Percentiles rank a stretch among this genome's conserved stretches.
Evolutionary conservation across 768 basidiomycete species (phyloP).

Genomic region (Auricularia cornea): DNA sequence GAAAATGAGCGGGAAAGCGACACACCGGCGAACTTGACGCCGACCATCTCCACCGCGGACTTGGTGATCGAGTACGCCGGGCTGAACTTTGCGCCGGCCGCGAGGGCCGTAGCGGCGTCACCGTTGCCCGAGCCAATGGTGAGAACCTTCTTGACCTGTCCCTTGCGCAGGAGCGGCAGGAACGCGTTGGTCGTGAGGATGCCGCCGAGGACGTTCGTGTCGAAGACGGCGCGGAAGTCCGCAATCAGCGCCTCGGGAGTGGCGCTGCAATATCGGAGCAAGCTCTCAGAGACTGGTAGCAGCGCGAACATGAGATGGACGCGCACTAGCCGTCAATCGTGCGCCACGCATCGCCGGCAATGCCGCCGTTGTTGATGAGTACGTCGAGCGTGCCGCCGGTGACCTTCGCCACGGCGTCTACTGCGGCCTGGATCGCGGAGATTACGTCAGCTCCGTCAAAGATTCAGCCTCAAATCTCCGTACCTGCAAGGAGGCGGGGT

Average conservation of each 20-base stretch:
- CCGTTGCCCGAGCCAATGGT: conserved; percentile 5
- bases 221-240: background rate
- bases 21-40: conserved; percentile 5
- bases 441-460: no score
- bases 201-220: conserved; percentile 14
- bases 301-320: no score
- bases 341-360: no score
- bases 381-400: conserved; percentile 8
- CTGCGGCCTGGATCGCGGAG: conserved; percentile 5
- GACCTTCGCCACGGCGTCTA: conserved; percentile 2
- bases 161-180: conserved; percentile 14
- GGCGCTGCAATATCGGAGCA: background rate
- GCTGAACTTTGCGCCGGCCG: background rate
- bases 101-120: conserved; percentile 4
- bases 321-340: conserved; percentile 1
- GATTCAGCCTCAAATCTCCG: background rate
- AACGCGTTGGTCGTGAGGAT: conserved; percentile 10
- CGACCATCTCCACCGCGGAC: conserved; percentile 1
- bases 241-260: background rate
- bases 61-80: conserved; percentile 5
- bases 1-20: no score
- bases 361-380: conserved; percentile 4
- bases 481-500: conserved; percentile 22
- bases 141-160: conserved; percentile 7
- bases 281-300: background rate